Percentiles rank a stretch among this genome's conserved stretches.
These are phyloP conservation scores for Pyrenophora teres DNA, from an alignment of 2,329 filamentous ascomycete genomes.

Conservation along the genomic window DNA sequence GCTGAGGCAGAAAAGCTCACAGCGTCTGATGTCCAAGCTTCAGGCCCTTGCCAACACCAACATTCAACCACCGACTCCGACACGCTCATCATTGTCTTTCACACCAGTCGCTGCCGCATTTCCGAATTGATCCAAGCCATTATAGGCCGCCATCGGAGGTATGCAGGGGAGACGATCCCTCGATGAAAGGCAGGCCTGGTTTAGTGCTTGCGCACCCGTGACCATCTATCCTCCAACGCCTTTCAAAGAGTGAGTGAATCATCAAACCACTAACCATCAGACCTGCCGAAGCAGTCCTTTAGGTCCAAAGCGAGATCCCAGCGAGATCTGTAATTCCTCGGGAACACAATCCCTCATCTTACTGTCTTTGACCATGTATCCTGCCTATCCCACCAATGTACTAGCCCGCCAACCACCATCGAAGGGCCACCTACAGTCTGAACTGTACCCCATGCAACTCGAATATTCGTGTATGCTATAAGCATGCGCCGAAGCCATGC, in stretches of 20 bases:
- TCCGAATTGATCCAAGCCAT: conserved; percentile 14
- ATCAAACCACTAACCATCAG: conserved; percentile 10
- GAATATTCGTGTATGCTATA: too few species aligned
- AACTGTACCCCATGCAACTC: not conserved
- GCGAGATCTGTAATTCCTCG: not conserved
- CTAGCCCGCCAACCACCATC: not conserved
- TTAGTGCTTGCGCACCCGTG: conserved; percentile 12
- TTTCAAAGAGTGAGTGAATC: conserved; percentile 9
- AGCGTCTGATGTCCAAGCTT: too few species aligned
- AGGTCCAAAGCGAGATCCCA: conserved; percentile 11
- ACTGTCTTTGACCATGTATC: conserved; percentile 6
- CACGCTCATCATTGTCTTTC: conserved; percentile 4
- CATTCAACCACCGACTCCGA: conserved; percentile 3
- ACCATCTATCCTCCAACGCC: conserved; percentile 20
- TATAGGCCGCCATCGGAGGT: conserved; percentile 12
- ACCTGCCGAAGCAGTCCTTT: conserved; percentile 3
- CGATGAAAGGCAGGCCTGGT: conserved; percentile 13
- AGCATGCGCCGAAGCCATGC: too few species aligned
- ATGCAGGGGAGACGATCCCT: conserved; percentile 5
- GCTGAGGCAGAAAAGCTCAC: too few species aligned
- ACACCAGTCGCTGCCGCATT: conserved; percentile 10
- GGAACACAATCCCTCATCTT: not conserved
- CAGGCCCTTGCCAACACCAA: too few species aligned
- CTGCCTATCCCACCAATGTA: conserved; percentile 9
- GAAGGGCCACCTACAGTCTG: conserved; percentile 6